Evolutionary conservation across 441 rosid species (phyloP).

Genomic region (Brassica balearica): DNA sequence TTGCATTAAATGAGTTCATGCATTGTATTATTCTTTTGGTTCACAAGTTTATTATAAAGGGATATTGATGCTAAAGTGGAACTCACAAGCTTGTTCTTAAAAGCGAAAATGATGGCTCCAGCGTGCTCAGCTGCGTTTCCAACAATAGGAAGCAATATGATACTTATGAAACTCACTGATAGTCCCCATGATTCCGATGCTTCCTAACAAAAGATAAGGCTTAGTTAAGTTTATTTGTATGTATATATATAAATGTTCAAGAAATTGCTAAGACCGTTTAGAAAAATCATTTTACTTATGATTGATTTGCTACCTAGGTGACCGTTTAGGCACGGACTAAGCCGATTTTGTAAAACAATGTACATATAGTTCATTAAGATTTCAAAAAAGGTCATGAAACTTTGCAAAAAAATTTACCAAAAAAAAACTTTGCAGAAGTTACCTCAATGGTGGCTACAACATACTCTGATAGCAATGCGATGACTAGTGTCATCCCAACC

Average conservation of each 20-base stretch:
- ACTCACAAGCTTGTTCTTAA: conserved; percentile 52
- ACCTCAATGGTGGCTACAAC: conserved; percentile 92
- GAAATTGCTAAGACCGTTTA: too few species aligned
- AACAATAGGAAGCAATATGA: conserved; percentile 68
- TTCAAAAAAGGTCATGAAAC: background rate
- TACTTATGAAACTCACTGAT: conserved; percentile 60
- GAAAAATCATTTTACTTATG: too few species aligned
- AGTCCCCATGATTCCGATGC: conserved; percentile 87
- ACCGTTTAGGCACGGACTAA: too few species aligned
- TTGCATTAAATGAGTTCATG: background rate
- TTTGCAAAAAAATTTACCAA: background rate
- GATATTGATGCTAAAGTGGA: background rate
- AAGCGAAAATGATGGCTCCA: conserved; percentile 69
- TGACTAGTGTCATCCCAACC: conserved; percentile 75
- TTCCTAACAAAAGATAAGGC: conserved; percentile 49
- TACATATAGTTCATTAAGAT: too few species aligned
- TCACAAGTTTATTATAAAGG: background rate
- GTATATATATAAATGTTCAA: background rate
- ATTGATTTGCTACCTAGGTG: too few species aligned
- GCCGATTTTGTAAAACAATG: too few species aligned
- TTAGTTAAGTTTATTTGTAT: background rate
- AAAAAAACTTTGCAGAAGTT: background rate
- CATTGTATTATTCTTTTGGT: background rate
- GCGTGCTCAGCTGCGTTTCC: conserved; percentile 85
- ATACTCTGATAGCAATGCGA: conserved; percentile 81